Base-by-base conservation (phyloP, 345 rosid species). In the Laguncularia racemosa region DNA sequence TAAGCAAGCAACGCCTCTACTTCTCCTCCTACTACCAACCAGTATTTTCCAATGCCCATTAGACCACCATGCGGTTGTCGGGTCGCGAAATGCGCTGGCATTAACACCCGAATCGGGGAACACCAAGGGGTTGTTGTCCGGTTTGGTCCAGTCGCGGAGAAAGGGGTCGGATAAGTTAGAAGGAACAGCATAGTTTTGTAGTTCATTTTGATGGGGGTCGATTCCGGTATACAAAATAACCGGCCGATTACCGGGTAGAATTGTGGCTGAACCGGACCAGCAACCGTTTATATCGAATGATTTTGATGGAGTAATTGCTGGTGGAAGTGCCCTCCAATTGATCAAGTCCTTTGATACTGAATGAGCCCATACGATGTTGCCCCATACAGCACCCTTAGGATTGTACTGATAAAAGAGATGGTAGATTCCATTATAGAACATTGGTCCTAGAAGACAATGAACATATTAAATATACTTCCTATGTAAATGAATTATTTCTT, bases 311-410 rank as follows among this genome's bases (percentile, higher is more conserved):
- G 60, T 71, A 16, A 93, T 54, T 6, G 99, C 97, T 0, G 78
- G 86, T 52, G 84, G 86, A 2, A 93, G 81, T 6, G 88, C 66
- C 52, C 61, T 45, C 99, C 97, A 93, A 43, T 84, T 89, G 55
- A 93, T 66, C 67, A 93, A 65, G 65, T 93, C 97, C 59, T 55
- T 83, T 0, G 99, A 93, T 1, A 93, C 88, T 0, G 97, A 93
- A 64, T 93, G 99, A 6, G 90, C 99, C 99, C 99, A 93, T 0
- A 93, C 81, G 8, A 89, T 87, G 69, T 89, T 83, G n/a, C 97
- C 99, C 97, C 97, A 93, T 1, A 89, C 96, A 1, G 96, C 80
- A 12, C 96, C 87, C 53, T 83, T 72, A 26, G 99, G 88, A 52
- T 89, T 92, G 61, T 89, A 92, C 46, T 93, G 99, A 59, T 89